Conservation (phyloP, 768 basidiomycete genomes). For the Candolleomyces aberdarensis region DNA sequence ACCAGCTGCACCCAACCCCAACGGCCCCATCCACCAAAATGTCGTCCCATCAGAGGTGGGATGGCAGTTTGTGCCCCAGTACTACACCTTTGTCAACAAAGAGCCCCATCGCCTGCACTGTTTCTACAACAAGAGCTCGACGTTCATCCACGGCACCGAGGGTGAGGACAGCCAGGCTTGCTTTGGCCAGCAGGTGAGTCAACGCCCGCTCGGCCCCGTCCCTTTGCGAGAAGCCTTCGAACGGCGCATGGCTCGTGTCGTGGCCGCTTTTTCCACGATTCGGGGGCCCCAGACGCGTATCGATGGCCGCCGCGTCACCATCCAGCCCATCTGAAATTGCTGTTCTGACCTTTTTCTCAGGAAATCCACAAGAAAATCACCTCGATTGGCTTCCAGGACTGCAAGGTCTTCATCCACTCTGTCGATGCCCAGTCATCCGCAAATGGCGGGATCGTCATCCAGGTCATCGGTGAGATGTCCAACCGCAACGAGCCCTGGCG, state of each 20-base stretch:
- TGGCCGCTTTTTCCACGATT: not conserved
- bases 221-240: not conserved
- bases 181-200: constrained; percentile 86
- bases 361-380: constrained; percentile 98
- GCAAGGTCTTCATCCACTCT: constrained; percentile 98
- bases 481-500: constrained; percentile 90
- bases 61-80: constrained; percentile 99
- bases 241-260: constrained; percentile 3
- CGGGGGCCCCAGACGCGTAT: not conserved
- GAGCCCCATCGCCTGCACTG: constrained; percentile 95
- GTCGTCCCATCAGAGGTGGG: constrained; percentile 93
- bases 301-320: constrained; percentile 2
- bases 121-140: constrained; percentile 98
- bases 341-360: constrained; percentile 37
- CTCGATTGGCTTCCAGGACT: constrained; percentile 90
- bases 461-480: constrained; percentile 99
- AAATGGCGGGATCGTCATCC: constrained; percentile 95
- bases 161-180: constrained; percentile 90
- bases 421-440: constrained; percentile 97
- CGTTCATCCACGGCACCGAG: constrained; percentile 96
- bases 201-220: constrained; percentile 3
- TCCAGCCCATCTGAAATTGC: not conserved
- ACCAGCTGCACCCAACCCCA: constrained; percentile 34
- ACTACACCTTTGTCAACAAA: constrained; percentile 99
- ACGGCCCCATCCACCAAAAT: constrained; percentile 48